Conservation (phyloP, 345 rosid species). For the Cardamine occulta region DNA sequence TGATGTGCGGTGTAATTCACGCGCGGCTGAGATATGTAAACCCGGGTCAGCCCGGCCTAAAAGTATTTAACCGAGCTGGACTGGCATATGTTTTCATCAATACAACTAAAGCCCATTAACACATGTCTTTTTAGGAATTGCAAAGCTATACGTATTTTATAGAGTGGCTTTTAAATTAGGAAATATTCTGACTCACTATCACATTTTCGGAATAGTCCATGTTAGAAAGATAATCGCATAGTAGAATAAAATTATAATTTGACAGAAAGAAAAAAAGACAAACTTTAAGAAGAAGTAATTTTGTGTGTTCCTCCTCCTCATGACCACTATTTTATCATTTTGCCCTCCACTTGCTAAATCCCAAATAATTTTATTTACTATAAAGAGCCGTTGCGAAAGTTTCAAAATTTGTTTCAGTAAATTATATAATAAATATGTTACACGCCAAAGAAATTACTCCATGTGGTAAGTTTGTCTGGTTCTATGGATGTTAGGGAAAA, state of each 20-base stretch:
- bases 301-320: slow-evolving; percentile 29
- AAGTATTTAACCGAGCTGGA: not conserved
- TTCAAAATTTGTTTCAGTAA: not conserved
- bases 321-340: slow-evolving; percentile 29
- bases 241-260: not conserved
- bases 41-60: not conserved
- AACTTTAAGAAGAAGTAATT: slow-evolving; percentile 34
- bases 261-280: slow-evolving; percentile 4
- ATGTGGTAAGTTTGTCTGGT: slow-evolving; percentile 38
- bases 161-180: not conserved
- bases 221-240: not conserved
- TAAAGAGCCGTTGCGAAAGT: slow-evolving; percentile 29
- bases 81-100: not conserved
- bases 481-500: not conserved
- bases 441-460: slow-evolving; percentile 27
- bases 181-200: not conserved
- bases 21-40: not conserved
- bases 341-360: slow-evolving; percentile 24
- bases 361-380: slow-evolving; percentile 26
- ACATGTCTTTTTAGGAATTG: not conserved
- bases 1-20: not conserved
- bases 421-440: slow-evolving; percentile 5
- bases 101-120: not conserved
- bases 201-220: not conserved
- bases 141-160: not conserved